A percentile compares a stretch with the other conserved stretches of the same genome.
These are phyloP conservation scores for Domatiomyces globalis DNA, from an alignment of 2,329 filamentous ascomycete genomes.

Conservation along the genomic window DNA sequence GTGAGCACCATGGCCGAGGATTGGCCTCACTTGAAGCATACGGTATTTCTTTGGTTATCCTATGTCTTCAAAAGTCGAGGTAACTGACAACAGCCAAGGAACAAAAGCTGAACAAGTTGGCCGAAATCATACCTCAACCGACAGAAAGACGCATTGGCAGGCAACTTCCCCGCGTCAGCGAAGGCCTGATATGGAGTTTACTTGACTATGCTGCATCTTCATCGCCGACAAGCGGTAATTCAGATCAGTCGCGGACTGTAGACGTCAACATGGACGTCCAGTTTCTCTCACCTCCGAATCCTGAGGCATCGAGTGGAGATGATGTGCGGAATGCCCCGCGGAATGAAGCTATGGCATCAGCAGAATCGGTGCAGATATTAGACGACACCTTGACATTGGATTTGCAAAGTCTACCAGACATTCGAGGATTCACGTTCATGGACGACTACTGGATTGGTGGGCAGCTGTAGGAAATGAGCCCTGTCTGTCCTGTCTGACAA, in stretches of 20 bases:
- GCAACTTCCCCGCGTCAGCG: slow-evolving; percentile 10
- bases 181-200: slow-evolving; percentile 12
- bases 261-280: slow-evolving; percentile 14
- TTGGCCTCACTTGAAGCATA: slow-evolving; percentile 10
- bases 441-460: neutral
- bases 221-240: slow-evolving; percentile 3
- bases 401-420: neutral
- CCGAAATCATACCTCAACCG: slow-evolving; percentile 3
- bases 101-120: slow-evolving; percentile 6
- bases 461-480: neutral
- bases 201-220: slow-evolving; percentile 15
- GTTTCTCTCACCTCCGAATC: slow-evolving; percentile 11
- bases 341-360: neutral
- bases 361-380: neutral
- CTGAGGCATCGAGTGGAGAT: neutral
- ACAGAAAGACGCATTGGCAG: neutral
- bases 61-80: neutral
- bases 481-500: neutral
- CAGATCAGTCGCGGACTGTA: slow-evolving; percentile 7
- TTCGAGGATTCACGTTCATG: neutral
- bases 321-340: neutral
- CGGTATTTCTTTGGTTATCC: slow-evolving; percentile 3
- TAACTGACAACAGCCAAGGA: slow-evolving; percentile 1
- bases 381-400: neutral
- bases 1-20: slow-evolving; percentile 7